These are phyloP conservation scores for Gastrolobium villosum DNA, from an alignment of 306 rosid genomes.

Conservation along the genomic window DNA sequence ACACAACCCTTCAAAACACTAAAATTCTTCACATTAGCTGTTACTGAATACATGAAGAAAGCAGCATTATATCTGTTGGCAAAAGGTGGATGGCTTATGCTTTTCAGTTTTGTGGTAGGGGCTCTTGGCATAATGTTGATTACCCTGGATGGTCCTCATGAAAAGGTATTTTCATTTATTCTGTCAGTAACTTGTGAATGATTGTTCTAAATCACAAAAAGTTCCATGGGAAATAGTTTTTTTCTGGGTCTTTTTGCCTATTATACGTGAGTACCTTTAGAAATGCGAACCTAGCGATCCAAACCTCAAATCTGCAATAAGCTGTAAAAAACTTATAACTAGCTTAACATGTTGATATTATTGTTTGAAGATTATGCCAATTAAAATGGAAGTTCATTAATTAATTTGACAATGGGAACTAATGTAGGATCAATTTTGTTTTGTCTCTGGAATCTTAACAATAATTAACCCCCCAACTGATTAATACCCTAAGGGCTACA, in stretches of 20 bases:
- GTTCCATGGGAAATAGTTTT: slow-evolving; percentile 7
- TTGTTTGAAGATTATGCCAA: background rate
- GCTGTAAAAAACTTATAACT: background rate
- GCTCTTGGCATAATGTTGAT: slow-evolving; percentile 67
- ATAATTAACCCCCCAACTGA: background rate
- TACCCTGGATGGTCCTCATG: slow-evolving; percentile 79
- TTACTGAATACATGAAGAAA: slow-evolving; percentile 62
- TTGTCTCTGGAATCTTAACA: background rate
- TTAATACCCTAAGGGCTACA: background rate
- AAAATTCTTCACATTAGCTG: slow-evolving; percentile 75
- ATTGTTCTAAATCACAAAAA: background rate
- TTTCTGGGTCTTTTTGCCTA: background rate
- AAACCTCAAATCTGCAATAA: slow-evolving; percentile 27
- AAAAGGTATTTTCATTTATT: slow-evolving; percentile 61
- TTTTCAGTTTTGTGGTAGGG: slow-evolving; percentile 56
- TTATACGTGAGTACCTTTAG: background rate
- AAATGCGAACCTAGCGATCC: background rate
- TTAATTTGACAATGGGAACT: background rate
- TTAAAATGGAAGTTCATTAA: background rate
- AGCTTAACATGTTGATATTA: background rate
- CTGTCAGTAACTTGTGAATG: slow-evolving; percentile 21
- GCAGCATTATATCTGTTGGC: slow-evolving; percentile 66
- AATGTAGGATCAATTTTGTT: background rate
- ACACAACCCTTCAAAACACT: slow-evolving; percentile 78
- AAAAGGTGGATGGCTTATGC: slow-evolving; percentile 89